These are phyloP conservation scores for Colletotrichum sp. DNA, from an alignment of 2,329 filamentous ascomycete genomes.

Conservation along the genomic window DNA sequence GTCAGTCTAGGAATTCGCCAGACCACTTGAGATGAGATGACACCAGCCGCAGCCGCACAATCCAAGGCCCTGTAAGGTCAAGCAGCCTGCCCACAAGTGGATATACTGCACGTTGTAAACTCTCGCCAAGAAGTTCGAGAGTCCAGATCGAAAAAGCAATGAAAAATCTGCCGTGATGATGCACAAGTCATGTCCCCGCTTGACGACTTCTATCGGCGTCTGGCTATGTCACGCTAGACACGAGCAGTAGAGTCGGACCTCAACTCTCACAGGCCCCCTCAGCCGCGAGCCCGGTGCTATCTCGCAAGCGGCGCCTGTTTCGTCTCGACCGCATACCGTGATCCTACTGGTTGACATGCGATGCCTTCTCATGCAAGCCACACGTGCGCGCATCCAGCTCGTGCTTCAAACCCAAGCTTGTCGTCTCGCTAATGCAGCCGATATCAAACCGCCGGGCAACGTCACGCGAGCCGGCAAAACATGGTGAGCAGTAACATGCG, in stretches of 20 bases:
- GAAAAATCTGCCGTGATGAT: rapidly evolving
- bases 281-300: background rate
- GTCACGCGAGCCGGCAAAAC: background rate
- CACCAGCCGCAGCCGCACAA: background rate
- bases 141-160: background rate
- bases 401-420: background rate
- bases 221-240: rapidly evolving
- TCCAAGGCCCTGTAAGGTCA: too few relatives aligned
- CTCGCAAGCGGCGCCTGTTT: background rate
- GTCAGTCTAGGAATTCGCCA: rapidly evolving
- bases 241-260: rapidly evolving
- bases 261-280: background rate
- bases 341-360: background rate
- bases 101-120: rapidly evolving
- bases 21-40: rapidly evolving
- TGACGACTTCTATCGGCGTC: rapidly evolving
- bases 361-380: background rate
- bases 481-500: rapidly evolving
- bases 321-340: background rate
- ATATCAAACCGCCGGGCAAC: rapidly evolving
- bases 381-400: background rate
- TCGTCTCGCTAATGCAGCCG: background rate
- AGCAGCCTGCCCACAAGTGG: too few relatives aligned
- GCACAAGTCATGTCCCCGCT: background rate
- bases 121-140: rapidly evolving